These are phyloP conservation scores for Immersiella caudata DNA, from an alignment of 495 filamentous ascomycete genomes.

Conservation along the genomic window DNA sequence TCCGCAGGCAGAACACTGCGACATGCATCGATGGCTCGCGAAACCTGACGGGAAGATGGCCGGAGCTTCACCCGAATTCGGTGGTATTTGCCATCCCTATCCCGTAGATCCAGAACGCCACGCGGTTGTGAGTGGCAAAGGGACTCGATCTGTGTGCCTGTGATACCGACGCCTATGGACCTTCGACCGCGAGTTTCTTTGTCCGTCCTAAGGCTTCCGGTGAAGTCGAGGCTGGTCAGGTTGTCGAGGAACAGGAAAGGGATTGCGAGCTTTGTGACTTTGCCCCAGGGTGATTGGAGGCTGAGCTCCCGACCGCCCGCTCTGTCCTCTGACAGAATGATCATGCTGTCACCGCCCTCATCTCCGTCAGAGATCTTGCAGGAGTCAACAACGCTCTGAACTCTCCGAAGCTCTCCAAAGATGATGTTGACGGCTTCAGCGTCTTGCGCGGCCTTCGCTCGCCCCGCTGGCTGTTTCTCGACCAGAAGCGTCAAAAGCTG, in stretches of 20 bases:
- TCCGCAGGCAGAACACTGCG: constrained; percentile 62
- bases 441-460: constrained; percentile 24
- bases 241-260: constrained; percentile 48
- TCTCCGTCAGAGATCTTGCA: constrained; percentile 72
- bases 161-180: constrained; percentile 26
- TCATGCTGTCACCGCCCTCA: constrained; percentile 63
- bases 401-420: constrained; percentile 49
- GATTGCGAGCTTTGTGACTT: constrained; percentile 57
- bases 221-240: constrained; percentile 42
- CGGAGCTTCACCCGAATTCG: constrained; percentile 68
- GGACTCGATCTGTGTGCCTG: constrained; percentile 42
- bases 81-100: constrained; percentile 62
- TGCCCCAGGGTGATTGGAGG: constrained; percentile 76
- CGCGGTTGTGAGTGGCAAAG: constrained; percentile 49
- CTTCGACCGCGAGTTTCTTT: constrained; percentile 14
- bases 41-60: constrained; percentile 63
- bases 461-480: constrained; percentile 37
- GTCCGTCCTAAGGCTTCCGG: constrained; percentile 34
- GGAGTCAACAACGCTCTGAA: constrained; percentile 71
- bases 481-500: constrained; percentile 66
- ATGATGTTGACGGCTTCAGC: constrained; percentile 31
- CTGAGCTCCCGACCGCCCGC: constrained; percentile 65
- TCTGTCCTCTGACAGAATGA: constrained; percentile 69
- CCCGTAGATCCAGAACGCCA: constrained; percentile 67
- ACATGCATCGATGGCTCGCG: constrained; percentile 61